Evolutionary conservation across 257 asterid genomes (phyloP).

Genomic region (Solanum pennellii): DNA sequence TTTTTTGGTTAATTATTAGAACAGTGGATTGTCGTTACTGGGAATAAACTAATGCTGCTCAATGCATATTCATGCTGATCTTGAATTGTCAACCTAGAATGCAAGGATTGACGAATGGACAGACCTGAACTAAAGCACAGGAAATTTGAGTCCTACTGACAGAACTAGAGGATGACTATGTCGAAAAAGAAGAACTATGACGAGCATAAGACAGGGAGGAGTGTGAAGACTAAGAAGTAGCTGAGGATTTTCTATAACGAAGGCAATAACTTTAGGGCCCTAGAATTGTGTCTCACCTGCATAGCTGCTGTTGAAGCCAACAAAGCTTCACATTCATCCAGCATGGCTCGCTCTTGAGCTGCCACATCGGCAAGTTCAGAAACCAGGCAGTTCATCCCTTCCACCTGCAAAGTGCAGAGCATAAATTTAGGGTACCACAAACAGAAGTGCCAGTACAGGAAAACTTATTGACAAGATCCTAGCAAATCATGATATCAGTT

Average conservation of each 20-base stretch:
- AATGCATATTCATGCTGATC: not conserved
- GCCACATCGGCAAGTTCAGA: slow-evolving; percentile 77
- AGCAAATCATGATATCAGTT: not conserved
- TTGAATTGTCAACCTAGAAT: not conserved
- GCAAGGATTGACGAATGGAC: not conserved
- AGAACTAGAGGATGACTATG: not conserved
- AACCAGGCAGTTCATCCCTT: slow-evolving; percentile 50
- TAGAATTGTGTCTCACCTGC: slow-evolving; percentile 37
- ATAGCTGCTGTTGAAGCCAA: slow-evolving; percentile 50
- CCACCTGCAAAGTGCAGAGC: slow-evolving; percentile 36
- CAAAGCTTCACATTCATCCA: slow-evolving; percentile 58
- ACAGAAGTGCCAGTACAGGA: not conserved
- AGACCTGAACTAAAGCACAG: not conserved
- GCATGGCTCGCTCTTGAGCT: slow-evolving; percentile 73
- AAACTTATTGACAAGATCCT: not conserved
- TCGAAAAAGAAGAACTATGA: not conserved
- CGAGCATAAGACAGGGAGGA: not conserved
- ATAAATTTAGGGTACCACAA: not conserved
- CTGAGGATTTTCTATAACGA: not conserved
- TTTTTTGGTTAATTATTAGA: not conserved
- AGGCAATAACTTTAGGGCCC: not conserved
- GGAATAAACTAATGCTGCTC: not conserved
- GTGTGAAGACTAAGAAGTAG: not conserved
- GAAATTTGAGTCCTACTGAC: not conserved
- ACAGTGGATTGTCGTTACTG: not conserved